These are phyloP conservation scores for Ustanciosporium gigantosporum DNA, from an alignment of 1,284 basidiomycete genomes.

Conservation along the genomic window DNA sequence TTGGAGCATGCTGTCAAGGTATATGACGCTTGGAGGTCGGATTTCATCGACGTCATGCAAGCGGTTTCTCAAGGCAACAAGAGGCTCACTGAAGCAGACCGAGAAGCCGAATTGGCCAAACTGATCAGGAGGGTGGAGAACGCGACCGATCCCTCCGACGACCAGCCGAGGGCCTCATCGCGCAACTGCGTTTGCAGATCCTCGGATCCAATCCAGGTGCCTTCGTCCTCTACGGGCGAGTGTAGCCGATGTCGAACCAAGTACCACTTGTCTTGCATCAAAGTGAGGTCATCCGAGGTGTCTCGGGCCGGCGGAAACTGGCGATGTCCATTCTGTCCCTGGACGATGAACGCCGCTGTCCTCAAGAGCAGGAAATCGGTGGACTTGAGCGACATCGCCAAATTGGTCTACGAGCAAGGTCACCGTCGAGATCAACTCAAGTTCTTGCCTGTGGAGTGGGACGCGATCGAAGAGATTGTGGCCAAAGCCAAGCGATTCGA, in stretches of 20 bases:
- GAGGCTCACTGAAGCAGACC: conserved; percentile 19
- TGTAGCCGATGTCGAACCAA: conserved; percentile 40
- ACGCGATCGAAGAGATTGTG: conserved; percentile 35
- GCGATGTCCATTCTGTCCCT: conserved; percentile 51
- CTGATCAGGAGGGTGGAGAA: conserved; percentile 35
- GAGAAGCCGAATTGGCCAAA: conserved; percentile 23
- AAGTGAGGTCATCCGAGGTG: conserved; percentile 17
- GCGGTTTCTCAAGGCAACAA: conserved; percentile 6
- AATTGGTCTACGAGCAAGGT: conserved; percentile 32
- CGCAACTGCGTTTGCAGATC: conserved; percentile 52
- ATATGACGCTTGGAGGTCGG: conserved; percentile 42
- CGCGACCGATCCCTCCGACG: conserved; percentile 24
- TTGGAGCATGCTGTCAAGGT: conserved; percentile 31
- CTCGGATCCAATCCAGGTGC: conserved; percentile 9
- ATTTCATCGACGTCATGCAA: conserved; percentile 29
- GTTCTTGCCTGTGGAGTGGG: conserved; percentile 39
- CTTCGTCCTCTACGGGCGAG: conserved; percentile 15
- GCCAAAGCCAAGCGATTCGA: conserved; percentile 37
- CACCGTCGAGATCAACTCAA: conserved; percentile 35
- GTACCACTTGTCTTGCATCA: conserved; percentile 51
- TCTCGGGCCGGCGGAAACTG: conserved; percentile 33
- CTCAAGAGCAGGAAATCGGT: conserved; percentile 25
- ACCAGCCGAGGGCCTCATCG: conserved; percentile 12
- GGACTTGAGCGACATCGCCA: conserved; percentile 19
- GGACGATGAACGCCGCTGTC: conserved; percentile 7